Evolutionary conservation across 805 yeast species (phyloP), one percentile per base, ranked within the genome.

Genomic region (Cephaloascus albidus): DNA sequence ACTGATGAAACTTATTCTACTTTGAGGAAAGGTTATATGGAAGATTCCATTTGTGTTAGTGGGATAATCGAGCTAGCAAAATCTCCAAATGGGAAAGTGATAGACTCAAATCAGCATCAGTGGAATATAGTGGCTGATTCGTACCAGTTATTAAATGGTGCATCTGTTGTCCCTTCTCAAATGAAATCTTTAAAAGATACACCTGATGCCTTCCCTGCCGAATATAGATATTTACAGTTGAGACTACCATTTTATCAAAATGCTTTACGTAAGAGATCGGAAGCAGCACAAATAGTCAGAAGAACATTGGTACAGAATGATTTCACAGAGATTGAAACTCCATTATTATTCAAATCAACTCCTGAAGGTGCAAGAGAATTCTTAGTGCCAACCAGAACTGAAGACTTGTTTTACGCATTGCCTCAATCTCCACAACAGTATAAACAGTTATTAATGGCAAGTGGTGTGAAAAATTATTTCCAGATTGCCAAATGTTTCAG

Each of bases 371-470:
- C 98, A 1, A 70, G 95, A 31, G 99, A 93, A 59, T 93, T 90
- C 55, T 60, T 93, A 36, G 97, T 93, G 0, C 98, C 98, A 1
- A 86, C 97, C 0, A 70, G 97, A 46, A 62, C 72, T 14, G 54
- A 62, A 1, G 61, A 66, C 20, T 52, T 59, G 16, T 83, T 85
- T 57, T 93, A 90, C 56, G 97, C 98, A 0, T 66, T 93, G 20
- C 97, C 97, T 0, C 99, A 93, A 57, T 86, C 96, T 14, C 99
- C 98, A 0, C 99, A 93, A 55, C 98, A 93, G 55, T 93, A 90
- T 55, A 93, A 93, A 54, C 98, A 93, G 59, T 65, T 93, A 33
- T 64, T 93, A 27, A 93, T 93, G 88, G 95, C 97, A 1, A 81
- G 95, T 33, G 98, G 98, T 1, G 76, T 93, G 32, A 72, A 82